These are phyloP conservation scores for Claviceps quebecensis DNA, from an alignment of 2,329 filamentous ascomycete species.

Conservation along the genomic window DNA sequence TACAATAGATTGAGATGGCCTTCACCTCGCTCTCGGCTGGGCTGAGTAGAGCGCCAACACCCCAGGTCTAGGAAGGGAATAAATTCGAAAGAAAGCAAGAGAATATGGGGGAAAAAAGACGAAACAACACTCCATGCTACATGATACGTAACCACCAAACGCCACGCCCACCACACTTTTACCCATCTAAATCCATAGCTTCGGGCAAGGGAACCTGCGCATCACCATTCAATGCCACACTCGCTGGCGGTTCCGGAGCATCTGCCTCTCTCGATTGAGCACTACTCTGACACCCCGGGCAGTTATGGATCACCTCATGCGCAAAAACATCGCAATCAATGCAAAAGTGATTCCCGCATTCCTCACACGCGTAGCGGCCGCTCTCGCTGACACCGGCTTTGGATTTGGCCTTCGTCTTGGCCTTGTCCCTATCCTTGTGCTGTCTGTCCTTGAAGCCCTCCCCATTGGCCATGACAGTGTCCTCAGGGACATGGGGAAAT, in stretches of 20 bases:
- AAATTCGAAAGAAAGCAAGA: neutral
- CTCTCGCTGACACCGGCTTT: conserved; percentile 59
- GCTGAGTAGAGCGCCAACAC: too few relatives aligned
- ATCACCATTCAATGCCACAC: conserved; percentile 20
- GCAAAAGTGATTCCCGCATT: conserved; percentile 86
- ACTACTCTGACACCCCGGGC: conserved; percentile 67
- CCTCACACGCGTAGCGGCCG: conserved; percentile 73
- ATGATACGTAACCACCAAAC: too few relatives aligned
- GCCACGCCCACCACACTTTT: neutral
- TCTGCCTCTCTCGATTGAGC: conserved; percentile 3
- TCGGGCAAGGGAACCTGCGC: conserved; percentile 11
- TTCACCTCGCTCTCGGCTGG: too few relatives aligned
- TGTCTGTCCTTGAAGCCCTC: neutral
- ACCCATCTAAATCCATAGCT: conserved; percentile 27
- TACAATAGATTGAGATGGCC: too few relatives aligned
- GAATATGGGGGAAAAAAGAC: neutral
- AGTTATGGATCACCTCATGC: conserved; percentile 91
- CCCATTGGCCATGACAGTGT: neutral
- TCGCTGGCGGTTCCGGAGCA: conserved; percentile 8
- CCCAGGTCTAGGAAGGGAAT: neutral
- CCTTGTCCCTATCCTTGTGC: conserved; percentile 10
- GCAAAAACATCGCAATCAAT: conserved; percentile 96
- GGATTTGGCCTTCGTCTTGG: conserved; percentile 29
- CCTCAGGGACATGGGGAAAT: conserved; percentile 44
- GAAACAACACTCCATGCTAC: neutral